These are phyloP conservation scores for Fusarium nygamai DNA, from an alignment of 2,329 filamentous ascomycete species.

Conservation along the genomic window DNA sequence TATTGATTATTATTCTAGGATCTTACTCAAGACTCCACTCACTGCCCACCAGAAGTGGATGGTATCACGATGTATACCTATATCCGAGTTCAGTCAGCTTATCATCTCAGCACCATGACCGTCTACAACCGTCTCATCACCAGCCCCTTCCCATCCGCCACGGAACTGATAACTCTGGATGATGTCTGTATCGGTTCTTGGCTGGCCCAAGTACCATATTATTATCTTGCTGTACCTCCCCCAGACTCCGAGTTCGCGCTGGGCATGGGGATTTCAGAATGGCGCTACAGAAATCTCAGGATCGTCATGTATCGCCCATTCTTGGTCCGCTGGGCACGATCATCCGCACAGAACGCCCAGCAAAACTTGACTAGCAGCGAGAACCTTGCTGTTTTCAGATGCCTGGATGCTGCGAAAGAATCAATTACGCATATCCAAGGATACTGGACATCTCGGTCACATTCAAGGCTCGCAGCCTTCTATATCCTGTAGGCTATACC, in stretches of 20 bases:
- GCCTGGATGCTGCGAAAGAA: slow-evolving; percentile 24
- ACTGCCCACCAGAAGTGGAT: slow-evolving; percentile 15
- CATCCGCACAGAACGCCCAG: slow-evolving; percentile 1
- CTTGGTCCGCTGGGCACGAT: slow-evolving; percentile 23
- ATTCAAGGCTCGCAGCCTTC: slow-evolving; percentile 23
- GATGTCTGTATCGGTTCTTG: slow-evolving; percentile 27
- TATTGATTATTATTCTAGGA: neutral
- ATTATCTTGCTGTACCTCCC: neutral
- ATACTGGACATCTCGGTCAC: slow-evolving; percentile 18
- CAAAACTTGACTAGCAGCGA: slow-evolving; percentile 25
- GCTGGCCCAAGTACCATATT: slow-evolving; percentile 25
- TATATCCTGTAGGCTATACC: slow-evolving; percentile 16
- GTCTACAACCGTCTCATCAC: slow-evolving; percentile 31
- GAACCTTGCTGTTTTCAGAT: slow-evolving; percentile 20
- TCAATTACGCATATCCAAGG: slow-evolving; percentile 13
- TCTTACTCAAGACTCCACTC: slow-evolving; percentile 5
- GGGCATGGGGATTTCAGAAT: slow-evolving; percentile 20
- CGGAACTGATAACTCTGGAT: slow-evolving; percentile 20
- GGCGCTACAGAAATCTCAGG: slow-evolving; percentile 20
- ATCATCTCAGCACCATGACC: slow-evolving; percentile 28
- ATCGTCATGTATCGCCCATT: slow-evolving; percentile 31
- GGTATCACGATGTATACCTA: slow-evolving; percentile 26
- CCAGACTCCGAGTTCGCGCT: slow-evolving; percentile 16
- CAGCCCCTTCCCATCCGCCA: slow-evolving; percentile 25
- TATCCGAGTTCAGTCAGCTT: slow-evolving; percentile 23